Evolutionary conservation across 208 protist genomes (phyloP).

Genomic region (Leishmania braziliensis): DNA sequence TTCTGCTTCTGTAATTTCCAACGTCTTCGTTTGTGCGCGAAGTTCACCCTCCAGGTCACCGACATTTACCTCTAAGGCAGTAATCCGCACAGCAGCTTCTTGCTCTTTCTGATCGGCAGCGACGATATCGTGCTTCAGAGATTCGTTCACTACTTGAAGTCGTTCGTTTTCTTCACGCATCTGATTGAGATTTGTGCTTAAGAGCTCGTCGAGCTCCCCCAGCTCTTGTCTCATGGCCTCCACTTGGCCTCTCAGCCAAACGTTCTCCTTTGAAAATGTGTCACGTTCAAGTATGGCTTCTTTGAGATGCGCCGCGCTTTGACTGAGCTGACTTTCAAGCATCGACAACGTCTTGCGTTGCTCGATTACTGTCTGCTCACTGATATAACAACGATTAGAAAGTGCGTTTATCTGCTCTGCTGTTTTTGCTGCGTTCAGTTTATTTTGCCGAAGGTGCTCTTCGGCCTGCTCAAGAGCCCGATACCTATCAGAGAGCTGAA

Average conservation of each 20-base stretch:
- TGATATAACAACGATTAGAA: conserved; percentile 1
- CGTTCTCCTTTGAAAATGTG: conserved; percentile 53
- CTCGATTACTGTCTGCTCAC: conserved; percentile 23
- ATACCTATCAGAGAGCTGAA: neutral
- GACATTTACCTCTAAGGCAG: conserved; percentile 1
- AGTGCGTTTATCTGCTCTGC: conserved; percentile 5
- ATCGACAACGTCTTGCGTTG: conserved; percentile 17
- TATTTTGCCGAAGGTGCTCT: neutral
- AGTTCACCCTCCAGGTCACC: conserved; percentile 21
- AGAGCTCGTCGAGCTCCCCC: conserved; percentile 68
- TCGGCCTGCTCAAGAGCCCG: neutral
- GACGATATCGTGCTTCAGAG: conserved; percentile 30
- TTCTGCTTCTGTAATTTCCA: conserved; percentile 56
- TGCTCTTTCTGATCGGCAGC: conserved; percentile 23
- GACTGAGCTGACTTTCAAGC: conserved; percentile 28
- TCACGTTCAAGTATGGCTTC: conserved; percentile 7
- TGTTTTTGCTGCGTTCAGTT: neutral
- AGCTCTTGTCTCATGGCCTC: conserved; percentile 74
- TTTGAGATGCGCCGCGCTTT: conserved; percentile 10
- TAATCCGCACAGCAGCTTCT: neutral
- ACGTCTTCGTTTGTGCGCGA: conserved; percentile 50
- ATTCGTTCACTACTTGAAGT: conserved; percentile 40
- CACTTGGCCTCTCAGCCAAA: conserved; percentile 63
- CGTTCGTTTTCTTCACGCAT: conserved; percentile 79
- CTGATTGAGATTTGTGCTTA: conserved; percentile 75